Percentiles rank a stretch among this genome's conserved stretches.
These are phyloP conservation scores for Candida boidinii DNA, from an alignment of 805 yeast genomes.

Conservation along the genomic window DNA sequence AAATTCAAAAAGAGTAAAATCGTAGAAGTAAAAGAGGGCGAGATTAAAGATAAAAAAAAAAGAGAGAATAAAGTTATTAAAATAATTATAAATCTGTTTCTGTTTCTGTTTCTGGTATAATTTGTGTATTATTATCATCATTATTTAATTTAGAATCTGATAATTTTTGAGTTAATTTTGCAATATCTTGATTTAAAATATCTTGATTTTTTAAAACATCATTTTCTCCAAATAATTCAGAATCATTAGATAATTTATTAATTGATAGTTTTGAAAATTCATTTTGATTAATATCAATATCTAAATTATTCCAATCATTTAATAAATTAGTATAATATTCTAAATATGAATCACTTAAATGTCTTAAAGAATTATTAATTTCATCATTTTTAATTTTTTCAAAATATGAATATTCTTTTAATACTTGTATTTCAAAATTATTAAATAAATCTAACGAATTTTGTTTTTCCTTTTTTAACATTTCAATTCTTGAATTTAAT, in stretches of 20 bases:
- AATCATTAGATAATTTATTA: conserved; percentile 15
- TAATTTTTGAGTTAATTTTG: conserved; percentile 8
- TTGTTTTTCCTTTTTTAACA: conserved; percentile 37
- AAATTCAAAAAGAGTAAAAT: conserved; percentile 3
- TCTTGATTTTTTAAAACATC: conserved; percentile 21
- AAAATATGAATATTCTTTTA: conserved; percentile 54
- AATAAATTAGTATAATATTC: conserved; percentile 62
- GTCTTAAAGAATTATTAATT: conserved; percentile 58
- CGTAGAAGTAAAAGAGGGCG: too few relatives aligned
- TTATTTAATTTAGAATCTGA: too few relatives aligned
- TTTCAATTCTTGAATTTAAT: conserved; percentile 28
- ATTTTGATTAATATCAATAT: conserved; percentile 3
- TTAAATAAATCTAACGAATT: conserved; percentile 36
- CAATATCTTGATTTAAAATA: conserved; percentile 14
- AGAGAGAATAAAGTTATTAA: too few relatives aligned
- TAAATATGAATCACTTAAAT: conserved; percentile 71
- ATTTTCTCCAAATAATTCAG: conserved; percentile 15
- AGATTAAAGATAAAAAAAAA: too few relatives aligned
- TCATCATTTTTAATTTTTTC: conserved; percentile 76
- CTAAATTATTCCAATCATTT: conserved; percentile 53
- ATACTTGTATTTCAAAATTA: conserved; percentile 35
- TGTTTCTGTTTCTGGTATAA: too few relatives aligned
- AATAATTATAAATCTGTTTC: too few relatives aligned
- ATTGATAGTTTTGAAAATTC: conserved; percentile 3
- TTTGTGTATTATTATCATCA: too few relatives aligned